phyloP scores from a whole-genome alignment of 352 stramenopile species.

The Phytophthora sp. region DNA sequence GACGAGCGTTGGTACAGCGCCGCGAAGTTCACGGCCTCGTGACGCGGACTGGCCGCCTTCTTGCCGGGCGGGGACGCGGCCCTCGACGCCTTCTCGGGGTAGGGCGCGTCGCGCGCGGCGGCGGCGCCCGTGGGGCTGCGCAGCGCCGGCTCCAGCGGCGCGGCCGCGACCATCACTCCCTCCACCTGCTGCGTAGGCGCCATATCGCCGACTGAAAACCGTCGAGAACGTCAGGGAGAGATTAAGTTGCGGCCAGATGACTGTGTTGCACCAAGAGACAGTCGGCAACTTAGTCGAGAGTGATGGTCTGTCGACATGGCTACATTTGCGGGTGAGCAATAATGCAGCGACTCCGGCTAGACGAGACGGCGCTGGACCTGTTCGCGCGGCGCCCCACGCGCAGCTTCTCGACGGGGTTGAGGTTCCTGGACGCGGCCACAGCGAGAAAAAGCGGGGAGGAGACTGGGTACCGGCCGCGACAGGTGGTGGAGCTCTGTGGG shows the following conservation, averaged over 20 bases:
- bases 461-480: constrained; percentile 55
- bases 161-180: constrained; percentile 17
- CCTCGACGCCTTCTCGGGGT: constrained; percentile 13
- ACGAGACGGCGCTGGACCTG: constrained; percentile 79
- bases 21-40: constrained; percentile 43
- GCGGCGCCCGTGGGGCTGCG: constrained; percentile 2
- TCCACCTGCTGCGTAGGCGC: constrained; percentile 30
- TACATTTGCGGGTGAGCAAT: constrained; percentile 25
- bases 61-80: constrained; percentile 18
- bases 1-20: constrained; percentile 71
- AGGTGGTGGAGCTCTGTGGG: constrained; percentile 68
- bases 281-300: too few relatives aligned
- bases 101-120: not conserved
- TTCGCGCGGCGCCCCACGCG: constrained; percentile 59
- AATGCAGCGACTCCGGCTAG: constrained; percentile 35
- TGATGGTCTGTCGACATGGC: constrained; percentile 16
- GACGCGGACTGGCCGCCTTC: not conserved
- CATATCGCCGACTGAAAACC: constrained; percentile 38
- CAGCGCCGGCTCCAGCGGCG: constrained; percentile 4
- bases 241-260: too few relatives aligned
- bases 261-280: not conserved
- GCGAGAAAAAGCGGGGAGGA: constrained; percentile 11
- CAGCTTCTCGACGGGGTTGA: constrained; percentile 61
- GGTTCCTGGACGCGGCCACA: constrained; percentile 59
- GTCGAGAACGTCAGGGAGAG: not conserved